Evolutionary conservation across 495 filamentous ascomycete genomes (phyloP), one percentile per base, ranked within the genome.

Genomic region (Aspergillus coremiiformis): DNA sequence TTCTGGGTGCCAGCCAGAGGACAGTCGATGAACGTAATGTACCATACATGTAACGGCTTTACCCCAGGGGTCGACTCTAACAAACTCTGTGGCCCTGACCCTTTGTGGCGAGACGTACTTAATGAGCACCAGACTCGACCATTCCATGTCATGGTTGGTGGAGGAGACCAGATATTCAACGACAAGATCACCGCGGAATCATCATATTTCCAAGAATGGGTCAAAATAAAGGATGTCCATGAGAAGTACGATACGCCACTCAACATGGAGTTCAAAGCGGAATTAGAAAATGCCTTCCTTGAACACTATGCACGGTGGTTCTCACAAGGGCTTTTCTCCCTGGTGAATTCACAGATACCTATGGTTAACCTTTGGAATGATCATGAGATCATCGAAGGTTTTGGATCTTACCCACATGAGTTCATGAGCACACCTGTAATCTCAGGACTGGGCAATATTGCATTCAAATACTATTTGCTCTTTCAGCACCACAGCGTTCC

Each of bases 281-380:
- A 97, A 63, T 71, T 97, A 1, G 93, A 97, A 62, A 62, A 66
- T 4, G 95, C 91, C 61, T 97, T 95, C 63, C 74, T 96, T 2
- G 77, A 94, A 47, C 78, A 87, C 42, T 98, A 98, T 64, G 78
- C 81, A 53, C 78, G 78, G 62, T 97, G 93, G 91, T 98, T 96
- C 67, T 95, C 90, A 2, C 91, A 96, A 62, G 93, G 94, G 2
- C 76, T 96, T 26, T 98, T 95, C 64, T 86, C 86, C 21, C 81
- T 97, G 66, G 93, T 91, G 1, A 92, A 85, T 57, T 85, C 87
- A 7, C 93, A 97, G 63, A 96, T 98, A 44, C 93, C 93, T 39
- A 97, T 96, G 92, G 77, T 98, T 58, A 98, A 98, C 66, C 88
- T 98, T 55, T 96, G 86, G 75, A 93, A 97, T 66, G 93, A 97